Percentiles rank a stretch among this genome's conserved stretches.
Conservation (phyloP, 805 yeast genomes). For the Lipomyces yamanashiensis region DNA sequence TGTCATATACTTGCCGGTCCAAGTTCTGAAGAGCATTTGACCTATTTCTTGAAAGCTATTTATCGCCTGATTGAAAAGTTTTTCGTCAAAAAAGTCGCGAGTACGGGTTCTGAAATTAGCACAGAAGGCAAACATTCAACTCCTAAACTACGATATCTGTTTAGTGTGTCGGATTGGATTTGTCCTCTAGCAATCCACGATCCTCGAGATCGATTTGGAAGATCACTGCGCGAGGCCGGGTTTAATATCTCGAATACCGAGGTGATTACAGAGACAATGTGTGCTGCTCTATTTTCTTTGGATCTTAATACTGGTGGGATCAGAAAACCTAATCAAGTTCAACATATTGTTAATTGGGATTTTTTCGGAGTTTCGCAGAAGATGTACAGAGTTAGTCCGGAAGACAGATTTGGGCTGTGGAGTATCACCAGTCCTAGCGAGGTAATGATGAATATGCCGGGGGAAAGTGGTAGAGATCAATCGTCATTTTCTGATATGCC, state of each 20-base stretch:
- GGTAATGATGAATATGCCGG: background rate
- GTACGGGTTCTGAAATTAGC: background rate
- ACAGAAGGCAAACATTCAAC: background rate
- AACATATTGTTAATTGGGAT: conserved; percentile 25
- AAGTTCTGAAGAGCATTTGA: conserved; percentile 1
- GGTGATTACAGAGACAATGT: conserved; percentile 26
- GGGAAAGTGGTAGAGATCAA: background rate
- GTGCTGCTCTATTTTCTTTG: conserved; percentile 27
- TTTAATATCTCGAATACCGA: conserved; percentile 15
- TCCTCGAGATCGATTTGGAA: conserved; percentile 9
- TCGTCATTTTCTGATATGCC: background rate
- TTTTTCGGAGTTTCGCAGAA: conserved; percentile 18
- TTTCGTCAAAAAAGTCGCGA: background rate
- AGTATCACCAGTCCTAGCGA: background rate
- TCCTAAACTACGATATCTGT: background rate
- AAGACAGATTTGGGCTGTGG: conserved; percentile 29
- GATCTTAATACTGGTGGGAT: conserved; percentile 21
- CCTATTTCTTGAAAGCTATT: background rate
- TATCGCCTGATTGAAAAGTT: background rate
- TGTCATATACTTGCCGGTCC: conserved; percentile 1
- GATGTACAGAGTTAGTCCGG: conserved; percentile 24
- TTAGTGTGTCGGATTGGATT: background rate
- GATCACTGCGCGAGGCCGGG: conserved; percentile 16
- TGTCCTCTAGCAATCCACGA: conserved; percentile 9
- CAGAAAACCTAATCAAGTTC: conserved; percentile 13